phyloP scores from a whole-genome alignment of 1,139 yeast species.

The Yamadazyma membranifaciens region DNA sequence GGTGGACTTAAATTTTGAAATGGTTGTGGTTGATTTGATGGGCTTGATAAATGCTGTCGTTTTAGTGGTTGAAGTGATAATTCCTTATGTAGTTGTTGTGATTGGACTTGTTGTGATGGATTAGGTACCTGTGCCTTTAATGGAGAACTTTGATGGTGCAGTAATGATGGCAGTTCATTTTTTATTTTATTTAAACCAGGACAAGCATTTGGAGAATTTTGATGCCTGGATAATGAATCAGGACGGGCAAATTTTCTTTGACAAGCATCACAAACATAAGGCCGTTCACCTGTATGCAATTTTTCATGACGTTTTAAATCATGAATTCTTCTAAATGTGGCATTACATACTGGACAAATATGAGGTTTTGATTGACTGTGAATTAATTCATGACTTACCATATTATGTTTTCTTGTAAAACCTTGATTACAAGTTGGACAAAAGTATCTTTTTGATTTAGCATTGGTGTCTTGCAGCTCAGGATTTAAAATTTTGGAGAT shows the following conservation, averaged over 20 bases:
- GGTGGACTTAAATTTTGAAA: neutral
- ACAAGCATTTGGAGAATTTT: constrained; percentile 47
- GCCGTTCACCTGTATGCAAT: constrained; percentile 75
- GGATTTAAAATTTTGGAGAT: constrained; percentile 9
- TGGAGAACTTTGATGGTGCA: neutral
- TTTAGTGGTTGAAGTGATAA: neutral
- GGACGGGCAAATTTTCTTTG: constrained; percentile 70
- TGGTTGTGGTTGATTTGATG: neutral
- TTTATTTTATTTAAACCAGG: constrained; percentile 15
- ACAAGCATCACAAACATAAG: constrained; percentile 61
- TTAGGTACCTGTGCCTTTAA: neutral
- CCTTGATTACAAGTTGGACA: constrained; percentile 63
- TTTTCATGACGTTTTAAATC: constrained; percentile 76
- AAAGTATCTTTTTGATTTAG: constrained; percentile 25
- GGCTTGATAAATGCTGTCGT: neutral
- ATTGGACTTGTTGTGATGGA: neutral
- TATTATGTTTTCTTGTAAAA: constrained; percentile 69
- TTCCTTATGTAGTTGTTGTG: neutral
- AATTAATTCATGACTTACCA: constrained; percentile 69
- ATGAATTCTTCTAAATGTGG: constrained; percentile 68
- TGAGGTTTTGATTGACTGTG: constrained; percentile 70
- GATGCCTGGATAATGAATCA: constrained; percentile 71
- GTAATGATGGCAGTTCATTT: neutral
- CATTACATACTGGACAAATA: constrained; percentile 60
- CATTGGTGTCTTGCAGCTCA: neutral